Percentiles rank a stretch among this genome's conserved stretches.
Conservation (phyloP, 2,329 filamentous ascomycete species). For the Fusarium mundagurra region DNA sequence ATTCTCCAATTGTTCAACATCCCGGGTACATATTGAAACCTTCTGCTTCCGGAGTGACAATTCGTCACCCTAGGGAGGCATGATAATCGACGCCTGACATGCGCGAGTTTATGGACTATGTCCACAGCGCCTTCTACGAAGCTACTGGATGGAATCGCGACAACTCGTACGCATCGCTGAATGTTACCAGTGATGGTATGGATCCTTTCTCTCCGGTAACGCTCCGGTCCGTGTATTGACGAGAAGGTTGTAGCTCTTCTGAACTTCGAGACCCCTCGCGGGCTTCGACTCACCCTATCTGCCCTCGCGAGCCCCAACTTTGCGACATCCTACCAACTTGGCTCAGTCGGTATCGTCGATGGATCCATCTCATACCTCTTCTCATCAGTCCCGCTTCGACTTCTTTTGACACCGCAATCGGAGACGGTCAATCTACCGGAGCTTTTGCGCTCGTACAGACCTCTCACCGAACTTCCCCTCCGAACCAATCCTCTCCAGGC, state of each 20-base stretch:
- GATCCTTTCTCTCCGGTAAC: not conserved
- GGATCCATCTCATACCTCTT: constrained; percentile 98
- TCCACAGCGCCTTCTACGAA: constrained; percentile 89
- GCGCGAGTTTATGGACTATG: constrained; percentile 98
- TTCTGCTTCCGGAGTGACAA: constrained; percentile 30
- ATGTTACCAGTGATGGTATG: constrained; percentile 81
- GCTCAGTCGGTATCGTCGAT: constrained; percentile 89
- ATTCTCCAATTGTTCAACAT: not conserved
- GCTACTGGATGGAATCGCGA: constrained; percentile 89
- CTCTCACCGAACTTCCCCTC: constrained; percentile 70
- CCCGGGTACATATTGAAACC: not conserved
- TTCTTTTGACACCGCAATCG: constrained; percentile 73
- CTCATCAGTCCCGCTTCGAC: constrained; percentile 80
- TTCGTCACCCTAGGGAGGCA: constrained; percentile 35
- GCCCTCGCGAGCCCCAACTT: constrained; percentile 94
- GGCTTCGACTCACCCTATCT: constrained; percentile 86
- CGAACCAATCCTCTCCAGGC: constrained; percentile 41
- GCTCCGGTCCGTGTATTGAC: constrained; percentile 30
- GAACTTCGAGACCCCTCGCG: constrained; percentile 86
- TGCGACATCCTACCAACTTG: constrained; percentile 91
- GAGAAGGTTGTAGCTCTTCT: constrained; percentile 71
- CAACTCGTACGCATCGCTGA: constrained; percentile 90
- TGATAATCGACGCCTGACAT: constrained; percentile 61
- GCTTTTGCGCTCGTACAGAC: constrained; percentile 84
- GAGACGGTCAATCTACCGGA: constrained; percentile 78